Conservation (phyloP, 2,329 filamentous ascomycete genomes). For the Fusarium sp. region DNA sequence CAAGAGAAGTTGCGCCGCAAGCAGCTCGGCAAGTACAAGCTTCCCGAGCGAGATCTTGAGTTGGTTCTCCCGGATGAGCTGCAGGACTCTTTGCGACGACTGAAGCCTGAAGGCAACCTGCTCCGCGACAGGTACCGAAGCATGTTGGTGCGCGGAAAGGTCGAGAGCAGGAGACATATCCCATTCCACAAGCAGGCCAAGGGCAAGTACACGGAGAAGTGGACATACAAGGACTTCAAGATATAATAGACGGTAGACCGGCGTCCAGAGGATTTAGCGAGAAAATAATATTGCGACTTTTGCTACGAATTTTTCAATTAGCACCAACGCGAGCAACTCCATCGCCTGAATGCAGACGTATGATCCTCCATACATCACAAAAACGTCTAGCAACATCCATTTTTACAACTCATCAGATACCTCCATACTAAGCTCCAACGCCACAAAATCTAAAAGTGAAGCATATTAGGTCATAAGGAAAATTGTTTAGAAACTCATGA, state of each 20-base stretch:
- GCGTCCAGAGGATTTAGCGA: constrained; percentile 35
- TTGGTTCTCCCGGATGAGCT: constrained; percentile 85
- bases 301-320: constrained; percentile 11
- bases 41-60: constrained; percentile 85
- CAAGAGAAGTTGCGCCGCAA: constrained; percentile 75
- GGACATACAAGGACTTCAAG: constrained; percentile 93
- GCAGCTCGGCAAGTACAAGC: constrained; percentile 77
- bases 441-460: constrained; percentile 17
- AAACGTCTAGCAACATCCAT: constrained; percentile 11
- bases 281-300: constrained; percentile 36
- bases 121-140: constrained; percentile 92
- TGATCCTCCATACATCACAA: not conserved
- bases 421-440: constrained; percentile 24
- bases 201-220: constrained; percentile 90
- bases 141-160: constrained; percentile 86
- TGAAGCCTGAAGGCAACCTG: constrained; percentile 96
- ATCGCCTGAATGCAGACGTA: not conserved
- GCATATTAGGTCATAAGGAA: not conserved
- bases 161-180: constrained; percentile 84
- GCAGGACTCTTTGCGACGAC: constrained; percentile 80
- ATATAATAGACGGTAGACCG: constrained; percentile 43
- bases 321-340: not conserved
- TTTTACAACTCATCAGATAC: constrained; percentile 14
- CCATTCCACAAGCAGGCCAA: constrained; percentile 86
- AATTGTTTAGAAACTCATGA: constrained; percentile 62